phyloP scores from a whole-genome alignment of 2,329 filamentous ascomycete species.

The Xylaria sp. region DNA sequence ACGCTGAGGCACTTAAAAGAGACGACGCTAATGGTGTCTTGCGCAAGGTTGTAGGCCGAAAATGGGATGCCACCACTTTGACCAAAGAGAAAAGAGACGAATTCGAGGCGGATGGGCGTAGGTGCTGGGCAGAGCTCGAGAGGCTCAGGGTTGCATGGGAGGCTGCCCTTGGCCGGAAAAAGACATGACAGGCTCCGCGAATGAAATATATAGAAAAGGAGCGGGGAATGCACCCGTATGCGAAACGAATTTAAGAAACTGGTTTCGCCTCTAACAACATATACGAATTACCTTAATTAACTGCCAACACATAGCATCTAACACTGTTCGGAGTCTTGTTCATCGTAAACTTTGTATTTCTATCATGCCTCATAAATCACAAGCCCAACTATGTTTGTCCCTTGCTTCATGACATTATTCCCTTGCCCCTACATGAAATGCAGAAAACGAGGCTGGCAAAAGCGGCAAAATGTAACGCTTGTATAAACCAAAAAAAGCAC shows the following conservation, averaged over 20 bases:
- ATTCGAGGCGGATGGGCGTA: slow-evolving; percentile 70
- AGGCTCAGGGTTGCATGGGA: slow-evolving; percentile 74
- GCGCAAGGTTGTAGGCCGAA: slow-evolving; percentile 66
- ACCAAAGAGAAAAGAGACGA: slow-evolving; percentile 68
- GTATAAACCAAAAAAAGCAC: not conserved
- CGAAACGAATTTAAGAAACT: not conserved
- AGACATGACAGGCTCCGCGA: not conserved
- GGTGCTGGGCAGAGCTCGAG: slow-evolving; percentile 78
- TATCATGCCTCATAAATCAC: not conserved
- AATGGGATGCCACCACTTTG: slow-evolving; percentile 65
- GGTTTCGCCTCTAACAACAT: not conserved
- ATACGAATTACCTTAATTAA: not conserved
- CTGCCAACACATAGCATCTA: not conserved
- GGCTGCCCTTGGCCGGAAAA: slow-evolving; percentile 49
- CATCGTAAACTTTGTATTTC: no score
- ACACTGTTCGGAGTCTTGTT: no score
- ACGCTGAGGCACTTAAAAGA: slow-evolving; percentile 56
- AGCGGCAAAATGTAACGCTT: not conserved
- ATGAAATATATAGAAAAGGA: slow-evolving; percentile 1
- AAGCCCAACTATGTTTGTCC: not conserved
- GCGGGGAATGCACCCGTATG: not conserved
- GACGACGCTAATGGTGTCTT: slow-evolving; percentile 61
- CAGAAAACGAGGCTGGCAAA: not conserved
- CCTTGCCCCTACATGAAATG: not conserved
- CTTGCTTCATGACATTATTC: not conserved